A percentile compares a stretch with the other conserved stretches of the same genome.
These are phyloP conservation scores for Ogataea ramenticola DNA, from an alignment of 805 yeast species.

Conservation along the genomic window DNA sequence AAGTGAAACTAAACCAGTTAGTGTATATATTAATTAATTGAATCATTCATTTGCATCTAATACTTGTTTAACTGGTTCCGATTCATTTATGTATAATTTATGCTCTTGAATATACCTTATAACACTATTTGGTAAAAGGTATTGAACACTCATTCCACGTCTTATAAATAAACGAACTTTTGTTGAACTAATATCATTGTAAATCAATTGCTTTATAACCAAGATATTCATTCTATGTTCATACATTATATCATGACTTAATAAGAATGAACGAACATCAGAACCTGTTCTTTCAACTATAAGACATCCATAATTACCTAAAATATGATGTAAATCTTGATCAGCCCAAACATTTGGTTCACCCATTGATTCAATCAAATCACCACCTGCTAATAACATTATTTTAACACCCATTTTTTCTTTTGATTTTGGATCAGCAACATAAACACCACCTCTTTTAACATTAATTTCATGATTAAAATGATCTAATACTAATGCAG, in stretches of 20 bases:
- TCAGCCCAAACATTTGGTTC: slow-evolving; percentile 99
- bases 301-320: slow-evolving; percentile 93
- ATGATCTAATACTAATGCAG: slow-evolving; percentile 93
- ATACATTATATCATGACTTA: slow-evolving; percentile 95
- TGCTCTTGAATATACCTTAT: slow-evolving; percentile 94
- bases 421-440: slow-evolving; percentile 46
- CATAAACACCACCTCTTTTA: slow-evolving; percentile 75
- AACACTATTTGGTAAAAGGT: slow-evolving; percentile 86
- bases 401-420: slow-evolving; percentile 66
- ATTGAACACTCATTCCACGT: slow-evolving; percentile 95
- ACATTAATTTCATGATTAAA: slow-evolving; percentile 92
- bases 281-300: slow-evolving; percentile 96
- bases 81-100: slow-evolving; percentile 72
- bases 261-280: slow-evolving; percentile 86
- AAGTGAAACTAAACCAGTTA: no score
- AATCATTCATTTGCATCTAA: slow-evolving; percentile 26
- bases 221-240: slow-evolving; percentile 90
- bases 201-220: slow-evolving; percentile 91
- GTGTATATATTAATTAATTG: no score
- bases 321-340: slow-evolving; percentile 85
- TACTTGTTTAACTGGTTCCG: slow-evolving; percentile 93
- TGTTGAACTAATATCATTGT: slow-evolving; percentile 93
- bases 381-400: slow-evolving; percentile 97
- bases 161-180: slow-evolving; percentile 88
- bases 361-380: slow-evolving; percentile 97